phyloP scores from a whole-genome alignment of 2,329 filamentous ascomycete species.

The Eutypella sp. region DNA sequence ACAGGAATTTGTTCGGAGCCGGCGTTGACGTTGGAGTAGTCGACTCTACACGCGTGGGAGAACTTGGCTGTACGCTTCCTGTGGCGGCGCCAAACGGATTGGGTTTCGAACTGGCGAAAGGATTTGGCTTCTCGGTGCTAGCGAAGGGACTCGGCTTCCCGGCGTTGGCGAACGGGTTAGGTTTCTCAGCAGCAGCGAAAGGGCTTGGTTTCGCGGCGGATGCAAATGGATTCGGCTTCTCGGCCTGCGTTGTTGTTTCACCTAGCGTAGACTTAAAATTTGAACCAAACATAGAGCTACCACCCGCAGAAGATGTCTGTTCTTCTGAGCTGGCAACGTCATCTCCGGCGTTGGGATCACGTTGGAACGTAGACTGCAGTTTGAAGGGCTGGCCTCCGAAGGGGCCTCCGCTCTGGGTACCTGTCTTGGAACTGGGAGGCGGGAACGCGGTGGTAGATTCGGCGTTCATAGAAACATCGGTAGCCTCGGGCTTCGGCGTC shows the following conservation, averaged over 20 bases:
- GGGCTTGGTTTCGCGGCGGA: no score
- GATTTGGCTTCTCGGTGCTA: no score
- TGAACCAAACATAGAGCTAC: slow-evolving; percentile 53
- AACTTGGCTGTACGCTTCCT: slow-evolving; percentile 13
- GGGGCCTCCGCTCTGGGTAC: slow-evolving; percentile 20
- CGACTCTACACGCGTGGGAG: slow-evolving; percentile 23
- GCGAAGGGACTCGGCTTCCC: no score
- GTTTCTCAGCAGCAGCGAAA: no score
- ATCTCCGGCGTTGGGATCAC: slow-evolving; percentile 56
- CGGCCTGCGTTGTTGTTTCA: slow-evolving; percentile 38
- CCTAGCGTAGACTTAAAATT: slow-evolving; percentile 56
- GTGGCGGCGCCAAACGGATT: slow-evolving; percentile 21
- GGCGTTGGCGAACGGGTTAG: no score
- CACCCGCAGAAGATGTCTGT: slow-evolving; percentile 24
- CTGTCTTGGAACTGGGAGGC: slow-evolving; percentile 32
- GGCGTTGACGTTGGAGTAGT: slow-evolving; percentile 50
- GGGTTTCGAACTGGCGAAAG: slow-evolving; percentile 24
- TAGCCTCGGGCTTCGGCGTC: slow-evolving; percentile 26
- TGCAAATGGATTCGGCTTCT: no score
- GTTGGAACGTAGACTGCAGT: slow-evolving; percentile 62
- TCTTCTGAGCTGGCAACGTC: slow-evolving; percentile 39
- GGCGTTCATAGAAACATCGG: slow-evolving; percentile 29
- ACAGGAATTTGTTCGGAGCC: slow-evolving; percentile 41
- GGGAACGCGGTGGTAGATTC: slow-evolving; percentile 33
- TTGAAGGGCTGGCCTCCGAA: slow-evolving; percentile 59